Evolutionary conservation across 73 alveolate genomes (phyloP), one percentile per base, ranked within the genome.

Genomic region (Blepharisma stoltei): DNA sequence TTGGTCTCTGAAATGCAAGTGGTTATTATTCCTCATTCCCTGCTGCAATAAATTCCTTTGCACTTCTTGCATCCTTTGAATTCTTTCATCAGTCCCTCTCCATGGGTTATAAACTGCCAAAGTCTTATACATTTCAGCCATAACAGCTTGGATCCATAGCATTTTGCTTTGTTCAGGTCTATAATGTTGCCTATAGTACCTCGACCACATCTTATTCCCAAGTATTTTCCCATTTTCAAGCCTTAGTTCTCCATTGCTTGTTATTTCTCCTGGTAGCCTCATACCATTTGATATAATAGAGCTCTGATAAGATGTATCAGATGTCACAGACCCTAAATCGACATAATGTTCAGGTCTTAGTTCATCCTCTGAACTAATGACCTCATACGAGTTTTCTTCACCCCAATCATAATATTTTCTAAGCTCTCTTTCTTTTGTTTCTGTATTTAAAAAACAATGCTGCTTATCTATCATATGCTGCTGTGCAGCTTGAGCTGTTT

Each of bases 391-490:
- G n/a, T 43, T 14, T 9, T 69, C 79, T 9, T 25, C 21, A 18
- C 45, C 65, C 14, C 43, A 7, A 18, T n/a, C 60, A n/a, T 37
- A 69, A 21, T n/a, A 69, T 14, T 69, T 53, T 44, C 27, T 0
- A 27, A 78, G 80, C 53, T 80, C 83, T 50, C 54, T 77, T 53
- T 84, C 90, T 8, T 81, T 88, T 32, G 83, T 91, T n/a, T 81
- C 90, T 27, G 55, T 20, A 50, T 76, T 76, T 84, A 88, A 54
- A 37, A 69, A 84, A 53, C 90, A 88, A 55, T 88, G 95, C 47
- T 78, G 69, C 75, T 78, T 88, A 60, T 83, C 91, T 47, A 55
- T 54, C 95, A 88, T 88, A 54, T 88, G 95, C 81, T 88, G 68
- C 80, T 88, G 78, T 54, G 73, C 78, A n/a, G 91, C 78, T 7